Evolutionary conservation across 257 asterid species (phyloP).

Genomic region (Jacaranda mimosifolia): DNA sequence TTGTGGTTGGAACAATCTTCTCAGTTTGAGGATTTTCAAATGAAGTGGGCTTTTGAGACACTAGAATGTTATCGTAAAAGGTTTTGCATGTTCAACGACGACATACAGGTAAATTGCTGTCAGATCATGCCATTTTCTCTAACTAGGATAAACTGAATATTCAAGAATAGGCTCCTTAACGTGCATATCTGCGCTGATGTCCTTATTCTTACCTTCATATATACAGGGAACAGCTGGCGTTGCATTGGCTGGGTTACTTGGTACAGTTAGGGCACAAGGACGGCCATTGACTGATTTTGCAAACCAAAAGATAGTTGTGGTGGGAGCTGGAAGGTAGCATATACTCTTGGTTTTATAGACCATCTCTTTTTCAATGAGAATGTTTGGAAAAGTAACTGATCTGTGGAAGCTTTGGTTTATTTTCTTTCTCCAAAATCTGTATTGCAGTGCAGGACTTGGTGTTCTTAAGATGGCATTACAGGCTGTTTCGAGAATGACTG

Average conservation of each 20-base stretch:
- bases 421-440: constrained; percentile 44
- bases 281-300: constrained; percentile 91
- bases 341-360: constrained; percentile 36
- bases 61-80: constrained; percentile 88
- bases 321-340: constrained; percentile 98
- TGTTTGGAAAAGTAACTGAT: constrained; percentile 9
- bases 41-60: constrained; percentile 99
- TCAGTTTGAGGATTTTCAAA: constrained; percentile 99
- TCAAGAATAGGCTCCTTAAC: constrained; percentile 20
- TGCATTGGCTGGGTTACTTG: constrained; percentile 98
- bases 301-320: constrained; percentile 95
- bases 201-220: constrained; percentile 43
- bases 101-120: constrained; percentile 76
- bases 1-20: constrained; percentile 38
- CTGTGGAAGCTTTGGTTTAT: constrained; percentile 30
- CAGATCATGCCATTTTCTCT: constrained; percentile 25
- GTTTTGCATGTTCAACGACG: constrained; percentile 99
- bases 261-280: constrained; percentile 96
- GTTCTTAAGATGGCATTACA: constrained; percentile 98
- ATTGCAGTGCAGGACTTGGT: constrained; percentile 99
- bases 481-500: constrained; percentile 92
- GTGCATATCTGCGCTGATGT: constrained; percentile 34
- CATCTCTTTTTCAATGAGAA: constrained; percentile 17
- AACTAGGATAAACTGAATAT: constrained; percentile 24
- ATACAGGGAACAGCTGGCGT: constrained; percentile 99